Conservation (phyloP, 768 basidiomycete species). For the Mycena amicta region DNA sequence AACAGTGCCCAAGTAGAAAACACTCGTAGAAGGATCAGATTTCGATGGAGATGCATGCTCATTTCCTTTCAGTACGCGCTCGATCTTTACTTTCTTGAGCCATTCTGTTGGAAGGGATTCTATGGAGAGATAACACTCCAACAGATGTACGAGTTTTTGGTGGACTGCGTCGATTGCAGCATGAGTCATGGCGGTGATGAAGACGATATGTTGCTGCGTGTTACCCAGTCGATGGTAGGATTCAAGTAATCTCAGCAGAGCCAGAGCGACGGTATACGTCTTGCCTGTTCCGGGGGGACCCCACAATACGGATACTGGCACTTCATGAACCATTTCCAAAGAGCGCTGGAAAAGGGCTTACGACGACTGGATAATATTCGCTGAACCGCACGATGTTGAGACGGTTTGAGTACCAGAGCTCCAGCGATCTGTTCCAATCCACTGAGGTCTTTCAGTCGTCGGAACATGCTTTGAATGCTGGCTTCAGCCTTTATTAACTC, state of each 20-base stretch:
- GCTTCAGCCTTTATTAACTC: conserved; percentile 38
- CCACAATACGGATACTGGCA: conserved; percentile 47
- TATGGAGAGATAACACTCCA: conserved; percentile 39
- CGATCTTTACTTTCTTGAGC: conserved; percentile 44
- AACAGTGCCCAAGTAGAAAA: conserved; percentile 51
- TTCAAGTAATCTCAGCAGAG: conserved; percentile 48
- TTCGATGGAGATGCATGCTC: conserved; percentile 41
- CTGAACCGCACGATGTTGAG: conserved; percentile 48
- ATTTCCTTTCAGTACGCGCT: conserved; percentile 44
- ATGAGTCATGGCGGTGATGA: conserved; percentile 55
- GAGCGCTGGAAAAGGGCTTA: neutral
- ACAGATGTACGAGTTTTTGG: conserved; percentile 42
- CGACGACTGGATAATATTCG: conserved; percentile 44
- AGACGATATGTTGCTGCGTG: conserved; percentile 39
- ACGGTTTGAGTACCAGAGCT: conserved; percentile 45
- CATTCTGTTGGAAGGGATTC: conserved; percentile 40
- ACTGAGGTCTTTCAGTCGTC: conserved; percentile 37
- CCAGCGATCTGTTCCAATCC: conserved; percentile 34
- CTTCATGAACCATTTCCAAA: too few relatives aligned
- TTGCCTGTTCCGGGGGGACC: conserved; percentile 60
- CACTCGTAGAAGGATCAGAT: conserved; percentile 13
- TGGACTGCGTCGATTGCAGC: conserved; percentile 54
- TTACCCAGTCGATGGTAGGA: conserved; percentile 36
- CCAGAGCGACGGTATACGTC: conserved; percentile 53
- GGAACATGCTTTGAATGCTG: conserved; percentile 43